Evolutionary conservation across 2,329 filamentous ascomycete genomes (phyloP).

Genomic region (Metarhizium anisopliae): DNA sequence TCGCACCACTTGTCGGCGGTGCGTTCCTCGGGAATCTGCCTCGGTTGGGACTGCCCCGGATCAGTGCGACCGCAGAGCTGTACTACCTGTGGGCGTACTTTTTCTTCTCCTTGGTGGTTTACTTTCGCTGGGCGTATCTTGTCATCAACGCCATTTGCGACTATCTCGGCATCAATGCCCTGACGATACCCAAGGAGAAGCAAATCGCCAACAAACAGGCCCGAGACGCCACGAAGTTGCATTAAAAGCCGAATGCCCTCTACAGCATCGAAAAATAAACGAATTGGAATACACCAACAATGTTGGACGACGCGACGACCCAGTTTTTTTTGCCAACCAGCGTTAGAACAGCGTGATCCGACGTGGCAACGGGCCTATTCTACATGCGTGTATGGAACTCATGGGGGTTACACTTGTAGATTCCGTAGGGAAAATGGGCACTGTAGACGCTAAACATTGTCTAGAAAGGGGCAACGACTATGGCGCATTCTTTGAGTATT

Average conservation of each 20-base stretch:
- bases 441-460: neutral
- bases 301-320: neutral
- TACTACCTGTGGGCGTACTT: constrained; percentile 82
- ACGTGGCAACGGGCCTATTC: neutral
- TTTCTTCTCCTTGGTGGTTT: constrained; percentile 72
- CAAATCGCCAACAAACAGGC: constrained; percentile 44
- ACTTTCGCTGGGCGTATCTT: constrained; percentile 86
- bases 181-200: constrained; percentile 69
- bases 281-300: neutral
- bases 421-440: neutral
- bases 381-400: neutral
- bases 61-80: constrained; percentile 60
- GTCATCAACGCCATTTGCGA: constrained; percentile 88
- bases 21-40: constrained; percentile 78
- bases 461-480: neutral
- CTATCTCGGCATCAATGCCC: constrained; percentile 86
- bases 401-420: neutral
- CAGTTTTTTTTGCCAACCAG: neutral
- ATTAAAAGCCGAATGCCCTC: constrained; percentile 12
- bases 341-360: neutral
- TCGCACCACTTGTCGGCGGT: constrained; percentile 78
- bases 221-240: constrained; percentile 26
- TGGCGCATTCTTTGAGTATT: neutral
- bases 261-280: neutral
- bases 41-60: constrained; percentile 57